Conservation (phyloP, 495 filamentous ascomycete genomes). For the Trichoderma asperelloides region DNA sequence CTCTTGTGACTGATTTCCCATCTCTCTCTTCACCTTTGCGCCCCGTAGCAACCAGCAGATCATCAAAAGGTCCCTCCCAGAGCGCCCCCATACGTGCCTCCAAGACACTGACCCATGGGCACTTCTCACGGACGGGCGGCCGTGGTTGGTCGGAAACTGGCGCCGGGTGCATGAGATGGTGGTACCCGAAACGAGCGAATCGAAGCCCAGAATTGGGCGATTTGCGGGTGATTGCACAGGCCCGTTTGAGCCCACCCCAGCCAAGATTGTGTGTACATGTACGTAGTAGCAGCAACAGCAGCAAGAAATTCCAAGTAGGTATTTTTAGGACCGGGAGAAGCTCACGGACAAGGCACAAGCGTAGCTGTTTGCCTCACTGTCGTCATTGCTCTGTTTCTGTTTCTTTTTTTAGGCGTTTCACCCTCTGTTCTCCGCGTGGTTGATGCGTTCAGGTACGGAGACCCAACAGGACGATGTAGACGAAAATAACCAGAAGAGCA, state of each 20-base stretch:
- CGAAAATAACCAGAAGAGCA: background rate
- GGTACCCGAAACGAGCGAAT: background rate
- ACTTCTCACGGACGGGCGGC: background rate
- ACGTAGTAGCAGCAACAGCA: background rate
- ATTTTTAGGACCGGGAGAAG: no score
- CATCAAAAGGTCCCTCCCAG: background rate
- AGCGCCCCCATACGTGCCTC: background rate
- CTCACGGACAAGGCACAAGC: no score
- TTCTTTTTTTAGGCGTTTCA: no score
- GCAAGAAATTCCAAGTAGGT: no score
- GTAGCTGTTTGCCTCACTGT: no score
- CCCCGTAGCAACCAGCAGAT: background rate
- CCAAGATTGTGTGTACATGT: background rate
- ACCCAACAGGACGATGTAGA: background rate
- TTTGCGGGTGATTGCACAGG: background rate
- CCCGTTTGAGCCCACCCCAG: background rate
- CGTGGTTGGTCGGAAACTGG: background rate
- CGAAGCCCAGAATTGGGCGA: background rate
- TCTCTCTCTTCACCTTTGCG: no score
- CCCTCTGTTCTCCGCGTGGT: no score
- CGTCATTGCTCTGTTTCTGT: no score
- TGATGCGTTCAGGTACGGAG: no score
- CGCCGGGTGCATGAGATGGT: background rate
- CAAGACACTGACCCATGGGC: background rate
- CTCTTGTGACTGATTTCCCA: background rate